These are phyloP conservation scores for Dillenia suffruticosa DNA, from an alignment of 164 flowering plant species.

Conservation along the genomic window DNA sequence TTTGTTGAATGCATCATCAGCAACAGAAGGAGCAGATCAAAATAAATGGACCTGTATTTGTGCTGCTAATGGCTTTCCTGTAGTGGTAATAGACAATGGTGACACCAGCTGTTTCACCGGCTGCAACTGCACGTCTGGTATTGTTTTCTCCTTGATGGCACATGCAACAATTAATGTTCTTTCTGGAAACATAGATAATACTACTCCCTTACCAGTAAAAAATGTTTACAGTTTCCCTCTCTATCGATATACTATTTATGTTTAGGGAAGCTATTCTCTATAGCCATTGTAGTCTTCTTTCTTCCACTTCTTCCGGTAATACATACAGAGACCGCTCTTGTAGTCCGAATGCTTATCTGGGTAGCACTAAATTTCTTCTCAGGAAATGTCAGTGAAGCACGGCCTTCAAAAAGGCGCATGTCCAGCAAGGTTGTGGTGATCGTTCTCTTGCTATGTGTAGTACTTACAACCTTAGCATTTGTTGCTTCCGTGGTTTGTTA, in stretches of 20 bases:
- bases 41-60: conserved; percentile 71
- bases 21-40: conserved; percentile 29
- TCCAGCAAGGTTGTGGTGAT: conserved; percentile 52
- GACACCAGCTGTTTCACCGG: conserved; percentile 59
- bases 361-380: conserved; percentile 11
- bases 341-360: not conserved
- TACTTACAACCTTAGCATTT: conserved; percentile 56
- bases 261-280: no score
- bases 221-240: not conserved
- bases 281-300: no score
- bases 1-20: conserved; percentile 7
- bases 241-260: not conserved
- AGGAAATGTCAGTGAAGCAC: conserved; percentile 32
- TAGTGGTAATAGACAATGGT: conserved; percentile 26
- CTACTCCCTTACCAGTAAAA: not conserved
- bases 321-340: not conserved
- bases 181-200: not conserved
- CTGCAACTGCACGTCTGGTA: conserved; percentile 90
- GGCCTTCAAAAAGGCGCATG: conserved; percentile 35
- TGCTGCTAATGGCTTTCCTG: conserved; percentile 46
- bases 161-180: not conserved
- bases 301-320: not conserved
- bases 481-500: conserved; percentile 54
- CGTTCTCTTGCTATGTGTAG: conserved; percentile 53
- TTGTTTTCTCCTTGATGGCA: not conserved